These are phyloP conservation scores for Rusavskia elegans DNA, from an alignment of 495 filamentous ascomycete genomes.

Conservation along the genomic window DNA sequence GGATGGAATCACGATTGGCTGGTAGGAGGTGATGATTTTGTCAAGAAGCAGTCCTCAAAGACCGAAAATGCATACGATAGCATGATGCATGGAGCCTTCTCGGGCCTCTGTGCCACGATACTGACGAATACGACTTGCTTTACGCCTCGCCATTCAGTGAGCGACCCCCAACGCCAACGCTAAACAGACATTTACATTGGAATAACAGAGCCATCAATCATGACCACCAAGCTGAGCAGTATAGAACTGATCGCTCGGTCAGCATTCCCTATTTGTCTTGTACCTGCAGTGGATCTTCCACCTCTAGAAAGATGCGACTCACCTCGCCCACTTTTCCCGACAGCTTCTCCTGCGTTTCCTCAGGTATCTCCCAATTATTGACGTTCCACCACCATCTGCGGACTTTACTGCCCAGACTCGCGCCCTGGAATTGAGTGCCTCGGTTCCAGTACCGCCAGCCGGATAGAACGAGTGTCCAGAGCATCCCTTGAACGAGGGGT, in stretches of 20 bases:
- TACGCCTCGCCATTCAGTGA: no score
- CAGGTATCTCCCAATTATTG: slow-evolving; percentile 65
- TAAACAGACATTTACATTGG: background rate
- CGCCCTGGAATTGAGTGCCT: slow-evolving; percentile 51
- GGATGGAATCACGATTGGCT: no score
- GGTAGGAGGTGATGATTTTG: no score
- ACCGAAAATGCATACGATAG: no score
- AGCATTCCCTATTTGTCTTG: slow-evolving; percentile 24
- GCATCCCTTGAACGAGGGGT: slow-evolving; percentile 63
- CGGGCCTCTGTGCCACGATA: no score
- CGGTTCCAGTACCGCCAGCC: slow-evolving; percentile 80
- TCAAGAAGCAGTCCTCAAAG: no score
- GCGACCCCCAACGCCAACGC: background rate
- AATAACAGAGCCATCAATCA: background rate
- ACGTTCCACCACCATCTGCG: slow-evolving; percentile 84
- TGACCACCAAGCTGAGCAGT: background rate
- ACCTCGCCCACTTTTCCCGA: slow-evolving; percentile 32
- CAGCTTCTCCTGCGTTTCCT: slow-evolving; percentile 15
- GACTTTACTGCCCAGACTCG: slow-evolving; percentile 49
- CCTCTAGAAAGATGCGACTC: slow-evolving; percentile 19
- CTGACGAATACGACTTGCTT: no score
- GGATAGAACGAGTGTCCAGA: slow-evolving; percentile 64
- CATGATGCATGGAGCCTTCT: no score
- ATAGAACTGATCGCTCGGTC: background rate
- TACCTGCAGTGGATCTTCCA: slow-evolving; percentile 6